Evolutionary conservation across 108 stramenopile species (phyloP).

Genomic region (Cyclotella cryptica): DNA sequence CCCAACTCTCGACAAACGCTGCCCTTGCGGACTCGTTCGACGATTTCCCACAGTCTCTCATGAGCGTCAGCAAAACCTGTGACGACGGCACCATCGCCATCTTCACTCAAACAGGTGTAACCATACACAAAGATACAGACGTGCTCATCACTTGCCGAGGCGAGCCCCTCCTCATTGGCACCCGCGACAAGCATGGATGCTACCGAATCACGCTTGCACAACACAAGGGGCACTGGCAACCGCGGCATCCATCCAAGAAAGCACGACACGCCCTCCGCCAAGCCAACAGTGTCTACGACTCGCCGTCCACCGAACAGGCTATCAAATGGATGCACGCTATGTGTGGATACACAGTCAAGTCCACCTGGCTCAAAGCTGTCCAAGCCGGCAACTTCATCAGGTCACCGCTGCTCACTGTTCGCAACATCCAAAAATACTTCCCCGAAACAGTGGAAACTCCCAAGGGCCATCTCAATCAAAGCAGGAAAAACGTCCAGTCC

Average conservation of each 20-base stretch:
- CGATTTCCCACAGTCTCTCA: neutral
- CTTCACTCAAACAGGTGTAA: neutral
- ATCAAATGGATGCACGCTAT: slow-evolving; percentile 2
- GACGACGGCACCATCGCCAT: too few relatives aligned
- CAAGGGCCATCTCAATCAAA: neutral
- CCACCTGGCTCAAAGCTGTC: slow-evolving; percentile 18
- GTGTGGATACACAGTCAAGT: slow-evolving; percentile 6
- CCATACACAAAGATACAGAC: neutral
- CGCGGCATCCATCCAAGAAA: neutral
- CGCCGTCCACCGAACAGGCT: neutral
- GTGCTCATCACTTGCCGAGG: neutral
- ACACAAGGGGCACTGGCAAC: neutral
- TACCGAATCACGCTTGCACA: neutral
- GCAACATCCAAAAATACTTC: slow-evolving; percentile 3
- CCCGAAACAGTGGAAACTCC: neutral
- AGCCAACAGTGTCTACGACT: slow-evolving; percentile 16
- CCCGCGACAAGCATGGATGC: neutral
- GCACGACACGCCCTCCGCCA: neutral
- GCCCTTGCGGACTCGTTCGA: neutral
- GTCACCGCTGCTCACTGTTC: neutral
- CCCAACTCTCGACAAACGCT: neutral
- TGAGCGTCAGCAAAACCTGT: neutral
- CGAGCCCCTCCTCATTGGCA: neutral
- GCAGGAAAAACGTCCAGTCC: neutral
- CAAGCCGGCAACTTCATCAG: slow-evolving; percentile 12